These are phyloP conservation scores for Anisogramma anomala DNA, from an alignment of 2,329 filamentous ascomycete genomes.

Conservation along the genomic window DNA sequence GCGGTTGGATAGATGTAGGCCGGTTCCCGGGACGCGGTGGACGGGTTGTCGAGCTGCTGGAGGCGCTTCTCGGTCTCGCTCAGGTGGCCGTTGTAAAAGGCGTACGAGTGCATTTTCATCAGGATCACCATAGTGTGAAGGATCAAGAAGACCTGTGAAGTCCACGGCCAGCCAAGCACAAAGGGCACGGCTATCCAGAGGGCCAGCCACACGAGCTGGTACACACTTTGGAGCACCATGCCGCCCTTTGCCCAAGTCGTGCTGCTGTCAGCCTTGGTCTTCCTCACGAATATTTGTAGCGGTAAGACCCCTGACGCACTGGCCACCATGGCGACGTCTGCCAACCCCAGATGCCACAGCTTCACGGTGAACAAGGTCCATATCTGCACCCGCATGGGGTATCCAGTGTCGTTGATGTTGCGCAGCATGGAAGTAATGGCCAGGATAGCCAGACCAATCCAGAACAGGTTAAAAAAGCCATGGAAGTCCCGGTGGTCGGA, in stretches of 20 bases:
- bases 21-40: conserved; percentile 54
- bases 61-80: conserved; percentile 77
- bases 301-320: conserved; percentile 62
- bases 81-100: conserved; percentile 95
- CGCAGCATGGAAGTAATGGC: conserved; percentile 86
- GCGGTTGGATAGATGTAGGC: conserved; percentile 65
- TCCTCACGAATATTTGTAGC: conserved; percentile 57
- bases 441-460: conserved; percentile 96
- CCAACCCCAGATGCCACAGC: conserved; percentile 73
- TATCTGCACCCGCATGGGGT: conserved; percentile 72
- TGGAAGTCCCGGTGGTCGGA: conserved; percentile 91
- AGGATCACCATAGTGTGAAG: conserved; percentile 82
- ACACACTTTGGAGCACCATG: conserved; percentile 72
- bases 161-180: conserved; percentile 85
- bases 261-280: conserved; percentile 33
- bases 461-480: conserved; percentile 96
- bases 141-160: conserved; percentile 86
- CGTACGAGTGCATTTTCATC: conserved; percentile 99
- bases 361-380: conserved; percentile 84
- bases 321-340: conserved; percentile 74
- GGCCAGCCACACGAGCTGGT: conserved; percentile 65
- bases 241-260: conserved; percentile 67
- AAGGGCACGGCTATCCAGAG: conserved; percentile 84
- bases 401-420: conserved; percentile 88
- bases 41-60: conserved; percentile 64